A percentile compares a stretch with the other conserved stretches of the same genome.
These are phyloP conservation scores for Aspergillus calidoustus DNA, from an alignment of 2,329 filamentous ascomycete genomes.

Conservation along the genomic window DNA sequence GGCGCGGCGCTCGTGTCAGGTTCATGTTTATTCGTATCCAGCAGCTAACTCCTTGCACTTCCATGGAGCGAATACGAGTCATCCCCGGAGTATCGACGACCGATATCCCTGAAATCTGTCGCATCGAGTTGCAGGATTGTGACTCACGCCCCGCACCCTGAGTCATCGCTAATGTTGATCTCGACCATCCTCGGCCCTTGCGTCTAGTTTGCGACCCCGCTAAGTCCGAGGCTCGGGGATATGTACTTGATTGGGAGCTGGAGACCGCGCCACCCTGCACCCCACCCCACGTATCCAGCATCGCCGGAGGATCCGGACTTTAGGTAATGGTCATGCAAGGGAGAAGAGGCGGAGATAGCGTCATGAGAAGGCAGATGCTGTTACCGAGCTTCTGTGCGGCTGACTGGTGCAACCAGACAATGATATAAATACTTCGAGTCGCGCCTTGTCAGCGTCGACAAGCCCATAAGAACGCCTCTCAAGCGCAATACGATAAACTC, in stretches of 20 bases:
- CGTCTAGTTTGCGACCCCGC: background rate
- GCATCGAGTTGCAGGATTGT: background rate
- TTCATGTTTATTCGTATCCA: no score
- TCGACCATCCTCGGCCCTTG: background rate
- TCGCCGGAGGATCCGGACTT: background rate
- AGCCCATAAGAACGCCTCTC: no score
- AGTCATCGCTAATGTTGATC: background rate
- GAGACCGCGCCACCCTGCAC: background rate
- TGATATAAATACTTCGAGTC: background rate
- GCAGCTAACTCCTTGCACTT: no score
- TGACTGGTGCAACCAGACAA: background rate
- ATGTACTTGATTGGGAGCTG: background rate
- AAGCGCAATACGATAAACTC: background rate
- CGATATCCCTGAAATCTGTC: no score
- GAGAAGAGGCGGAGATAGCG: background rate
- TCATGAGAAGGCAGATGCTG: background rate
- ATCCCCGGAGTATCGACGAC: no score
- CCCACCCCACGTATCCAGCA: background rate
- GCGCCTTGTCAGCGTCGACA: background rate
- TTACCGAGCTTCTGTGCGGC: no score
- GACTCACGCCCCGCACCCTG: background rate
- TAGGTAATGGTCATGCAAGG: background rate
- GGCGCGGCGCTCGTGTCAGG: no score
- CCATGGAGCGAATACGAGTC: no score
- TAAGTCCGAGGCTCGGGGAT: background rate